A percentile compares a stretch with the other conserved stretches of the same genome.
These are phyloP conservation scores for Globomyces sp. DNA, from an alignment of 371 early-diverging fungal genomes.

Conservation along the genomic window DNA sequence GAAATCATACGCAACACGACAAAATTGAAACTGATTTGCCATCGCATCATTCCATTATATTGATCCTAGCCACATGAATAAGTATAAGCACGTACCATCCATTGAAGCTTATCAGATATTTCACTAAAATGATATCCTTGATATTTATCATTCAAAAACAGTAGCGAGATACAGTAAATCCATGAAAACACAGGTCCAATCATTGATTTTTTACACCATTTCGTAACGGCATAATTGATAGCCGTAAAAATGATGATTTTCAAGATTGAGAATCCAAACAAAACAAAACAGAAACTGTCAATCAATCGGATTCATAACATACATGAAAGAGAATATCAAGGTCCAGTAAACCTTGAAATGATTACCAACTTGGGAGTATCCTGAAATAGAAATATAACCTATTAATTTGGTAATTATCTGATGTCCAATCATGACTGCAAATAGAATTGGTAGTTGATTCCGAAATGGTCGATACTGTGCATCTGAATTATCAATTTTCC, in stretches of 20 bases:
- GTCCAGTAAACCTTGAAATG: slow-evolving; percentile 3
- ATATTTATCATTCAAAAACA: slow-evolving; percentile 73
- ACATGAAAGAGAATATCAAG: neutral
- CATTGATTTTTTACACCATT: slow-evolving; percentile 32
- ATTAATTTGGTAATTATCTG: neutral
- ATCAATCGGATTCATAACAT: neutral
- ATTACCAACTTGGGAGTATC: no score
- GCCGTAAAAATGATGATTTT: slow-evolving; percentile 66
- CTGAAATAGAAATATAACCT: slow-evolving; percentile 55
- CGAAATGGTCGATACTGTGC: slow-evolving; percentile 80
- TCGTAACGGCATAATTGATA: slow-evolving; percentile 65
- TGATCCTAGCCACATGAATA: slow-evolving; percentile 20
- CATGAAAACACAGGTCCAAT: slow-evolving; percentile 62
- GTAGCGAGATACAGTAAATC: slow-evolving; percentile 69
- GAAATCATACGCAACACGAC: slow-evolving; percentile 85
- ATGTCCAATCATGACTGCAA: slow-evolving; percentile 44
- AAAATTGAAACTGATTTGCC: slow-evolving; percentile 91
- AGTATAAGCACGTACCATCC: slow-evolving; percentile 56
- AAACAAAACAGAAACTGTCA: slow-evolving; percentile 27
- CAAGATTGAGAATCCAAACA: slow-evolving; percentile 66
- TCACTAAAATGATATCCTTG: slow-evolving; percentile 67
- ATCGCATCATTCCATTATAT: slow-evolving; percentile 54
- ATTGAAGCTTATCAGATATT: slow-evolving; percentile 58
- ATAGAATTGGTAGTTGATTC: slow-evolving; percentile 64
- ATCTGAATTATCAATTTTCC: slow-evolving; percentile 75